A percentile compares a stretch with the other conserved stretches of the same genome.
Conservation (phyloP, 192 early-diverging fungal species). For the Linnemannia schmuckeri region DNA sequence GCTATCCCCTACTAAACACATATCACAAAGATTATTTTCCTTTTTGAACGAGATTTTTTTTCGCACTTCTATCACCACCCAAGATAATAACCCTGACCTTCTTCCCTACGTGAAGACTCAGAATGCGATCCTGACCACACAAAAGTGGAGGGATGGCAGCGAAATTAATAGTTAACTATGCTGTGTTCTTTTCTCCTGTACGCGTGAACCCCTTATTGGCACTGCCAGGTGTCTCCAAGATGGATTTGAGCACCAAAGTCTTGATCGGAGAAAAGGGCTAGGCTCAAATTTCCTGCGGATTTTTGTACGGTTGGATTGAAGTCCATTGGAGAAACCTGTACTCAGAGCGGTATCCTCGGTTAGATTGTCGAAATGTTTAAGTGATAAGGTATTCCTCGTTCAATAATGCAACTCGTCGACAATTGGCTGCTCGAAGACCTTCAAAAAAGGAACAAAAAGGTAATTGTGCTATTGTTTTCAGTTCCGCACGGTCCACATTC, state of each 20-base stretch:
- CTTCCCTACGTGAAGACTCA: too few relatives aligned
- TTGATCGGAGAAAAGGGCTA: not conserved
- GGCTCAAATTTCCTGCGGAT: not conserved
- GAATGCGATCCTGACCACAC: too few relatives aligned
- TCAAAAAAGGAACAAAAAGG: not conserved
- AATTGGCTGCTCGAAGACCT: too few relatives aligned
- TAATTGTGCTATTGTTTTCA: not conserved
- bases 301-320: not conserved
- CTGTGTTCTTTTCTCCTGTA: not conserved
- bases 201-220: not conserved
- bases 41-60: too few relatives aligned
- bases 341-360: not conserved
- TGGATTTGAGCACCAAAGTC: too few relatives aligned
- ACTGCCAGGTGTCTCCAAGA: too few relatives aligned
- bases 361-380: not conserved
- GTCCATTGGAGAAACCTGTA: not conserved
- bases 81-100: too few relatives aligned
- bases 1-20: too few relatives aligned
- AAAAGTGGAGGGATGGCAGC: too few relatives aligned
- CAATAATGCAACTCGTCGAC: not conserved
- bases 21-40: too few relatives aligned
- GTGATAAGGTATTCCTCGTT: not conserved
- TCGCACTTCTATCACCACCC: too few relatives aligned
- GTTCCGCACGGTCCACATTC: not conserved
- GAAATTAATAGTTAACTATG: too few relatives aligned